A percentile compares a stretch with the other conserved stretches of the same genome.
phyloP scores from a whole-genome alignment of 2,329 filamentous ascomycete species.

The Balansia obtecta region DNA sequence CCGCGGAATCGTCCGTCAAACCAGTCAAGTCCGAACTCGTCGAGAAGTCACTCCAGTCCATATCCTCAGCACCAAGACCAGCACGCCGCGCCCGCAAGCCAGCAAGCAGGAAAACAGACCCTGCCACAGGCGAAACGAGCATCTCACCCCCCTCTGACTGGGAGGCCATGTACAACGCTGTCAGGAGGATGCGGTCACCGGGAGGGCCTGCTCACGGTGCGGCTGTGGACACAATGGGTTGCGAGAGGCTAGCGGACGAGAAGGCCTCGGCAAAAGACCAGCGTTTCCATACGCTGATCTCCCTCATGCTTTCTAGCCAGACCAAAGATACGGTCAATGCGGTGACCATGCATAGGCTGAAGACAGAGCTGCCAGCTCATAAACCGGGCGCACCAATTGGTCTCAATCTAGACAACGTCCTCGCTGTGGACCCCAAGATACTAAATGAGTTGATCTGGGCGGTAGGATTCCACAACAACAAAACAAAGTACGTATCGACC shows the following conservation, averaged over 20 bases:
- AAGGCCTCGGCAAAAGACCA: slow-evolving; percentile 40
- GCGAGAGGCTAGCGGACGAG: slow-evolving; percentile 57
- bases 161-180: slow-evolving; percentile 67
- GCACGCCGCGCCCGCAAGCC: slow-evolving; percentile 29
- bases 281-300: slow-evolving; percentile 75
- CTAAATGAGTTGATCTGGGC: slow-evolving; percentile 66
- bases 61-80: slow-evolving; percentile 15
- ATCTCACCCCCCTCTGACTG: slow-evolving; percentile 62
- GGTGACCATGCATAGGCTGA: slow-evolving; percentile 66
- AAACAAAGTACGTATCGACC: slow-evolving; percentile 46
- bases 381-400: slow-evolving; percentile 31
- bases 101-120: slow-evolving; percentile 30
- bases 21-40: slow-evolving; percentile 27
- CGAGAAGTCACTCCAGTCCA: slow-evolving; percentile 15
- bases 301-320: slow-evolving; percentile 84
- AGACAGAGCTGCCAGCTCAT: slow-evolving; percentile 54
- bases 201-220: slow-evolving; percentile 53
- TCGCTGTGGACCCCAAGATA: slow-evolving; percentile 52
- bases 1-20: slow-evolving; percentile 10
- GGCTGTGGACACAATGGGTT: slow-evolving; percentile 96
- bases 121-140: slow-evolving; percentile 25
- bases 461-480: slow-evolving; percentile 92
- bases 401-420: slow-evolving; percentile 65
- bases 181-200: slow-evolving; percentile 60
- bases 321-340: slow-evolving; percentile 89